Evolutionary conservation across 148 eudicot genomes (phyloP).

Genomic region (Fallopia convolvulus): DNA sequence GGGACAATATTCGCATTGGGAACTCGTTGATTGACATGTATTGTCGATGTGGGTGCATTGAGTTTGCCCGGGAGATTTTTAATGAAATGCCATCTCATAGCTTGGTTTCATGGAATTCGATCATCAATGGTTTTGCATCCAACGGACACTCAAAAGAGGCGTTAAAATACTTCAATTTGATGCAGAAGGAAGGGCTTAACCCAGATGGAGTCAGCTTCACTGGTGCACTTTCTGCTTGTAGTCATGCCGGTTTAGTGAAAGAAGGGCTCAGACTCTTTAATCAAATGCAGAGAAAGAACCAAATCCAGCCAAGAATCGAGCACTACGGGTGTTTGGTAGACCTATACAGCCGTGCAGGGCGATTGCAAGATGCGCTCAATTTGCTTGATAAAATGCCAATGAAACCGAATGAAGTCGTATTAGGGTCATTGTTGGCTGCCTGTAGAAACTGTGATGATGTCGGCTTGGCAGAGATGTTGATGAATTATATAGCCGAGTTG

Average conservation of each 20-base stretch:
- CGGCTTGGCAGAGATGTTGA: conserved; percentile 36
- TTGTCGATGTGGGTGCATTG: conserved; percentile 56
- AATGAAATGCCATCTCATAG: conserved; percentile 32
- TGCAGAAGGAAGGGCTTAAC: conserved; percentile 33
- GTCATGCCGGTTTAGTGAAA: conserved; percentile 54
- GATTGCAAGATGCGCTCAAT: conserved; percentile 35
- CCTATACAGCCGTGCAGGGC: conserved; percentile 52
- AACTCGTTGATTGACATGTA: conserved; percentile 65
- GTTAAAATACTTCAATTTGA: conserved; percentile 26
- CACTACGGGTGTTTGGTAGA: conserved; percentile 69
- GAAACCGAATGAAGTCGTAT: conserved; percentile 42
- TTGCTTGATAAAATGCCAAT: conserved; percentile 45
- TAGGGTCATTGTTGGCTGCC: conserved; percentile 49
- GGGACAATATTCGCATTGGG: conserved; percentile 29
- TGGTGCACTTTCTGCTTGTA: conserved; percentile 57
- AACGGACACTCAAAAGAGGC: conserved; percentile 45
- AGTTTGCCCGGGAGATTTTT: conserved; percentile 42
- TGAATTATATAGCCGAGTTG: conserved; percentile 29
- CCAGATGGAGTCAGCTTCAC: conserved; percentile 64
- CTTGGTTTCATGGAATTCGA: conserved; percentile 60
- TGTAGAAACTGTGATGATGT: conserved; percentile 41
- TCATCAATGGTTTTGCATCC: conserved; percentile 50
- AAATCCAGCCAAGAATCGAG: conserved; percentile 42
- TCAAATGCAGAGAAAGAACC: conserved; percentile 34
- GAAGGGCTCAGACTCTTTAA: conserved; percentile 36